phyloP scores from a whole-genome alignment of 805 yeast genomes.

The Ogataea ramenticola region DNA sequence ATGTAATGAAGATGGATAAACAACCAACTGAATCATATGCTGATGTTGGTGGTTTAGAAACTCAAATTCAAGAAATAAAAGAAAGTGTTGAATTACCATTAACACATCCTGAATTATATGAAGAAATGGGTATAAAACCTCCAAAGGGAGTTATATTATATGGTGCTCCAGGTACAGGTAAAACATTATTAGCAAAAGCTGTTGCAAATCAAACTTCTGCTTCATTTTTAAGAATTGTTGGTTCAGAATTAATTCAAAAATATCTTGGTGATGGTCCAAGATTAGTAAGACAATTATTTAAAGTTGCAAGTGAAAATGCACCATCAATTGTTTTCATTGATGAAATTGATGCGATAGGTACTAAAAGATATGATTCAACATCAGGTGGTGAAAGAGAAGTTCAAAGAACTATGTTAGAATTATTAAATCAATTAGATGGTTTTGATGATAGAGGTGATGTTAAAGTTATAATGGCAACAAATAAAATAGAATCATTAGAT shows the following conservation, averaged over 20 bases:
- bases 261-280: slow-evolving; percentile 98
- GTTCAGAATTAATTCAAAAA: slow-evolving; percentile 94
- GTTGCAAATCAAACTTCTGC: slow-evolving; percentile 98
- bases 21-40: slow-evolving; percentile 96
- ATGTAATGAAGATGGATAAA: slow-evolving; percentile 95
- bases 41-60: slow-evolving; percentile 94
- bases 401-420: slow-evolving; percentile 95
- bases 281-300: slow-evolving; percentile 87
- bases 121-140: slow-evolving; percentile 98
- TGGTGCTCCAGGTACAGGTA: slow-evolving; percentile 98
- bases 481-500: slow-evolving; percentile 87
- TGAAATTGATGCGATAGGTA: slow-evolving; percentile 98
- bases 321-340: slow-evolving; percentile 98
- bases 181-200: slow-evolving; percentile 91
- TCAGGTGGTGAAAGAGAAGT: slow-evolving; percentile 97
- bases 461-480: slow-evolving; percentile 97
- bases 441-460: slow-evolving; percentile 97
- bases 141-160: slow-evolving; percentile 96
- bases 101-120: slow-evolving; percentile 94
- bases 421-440: slow-evolving; percentile 92
- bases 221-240: slow-evolving; percentile 91
- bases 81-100: slow-evolving; percentile 94
- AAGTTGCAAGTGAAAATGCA: slow-evolving; percentile 93
- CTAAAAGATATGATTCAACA: slow-evolving; percentile 88
- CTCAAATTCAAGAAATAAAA: slow-evolving; percentile 95